Conservation (phyloP, 179 eudicot genomes). For the Carnegiea gigantea region DNA sequence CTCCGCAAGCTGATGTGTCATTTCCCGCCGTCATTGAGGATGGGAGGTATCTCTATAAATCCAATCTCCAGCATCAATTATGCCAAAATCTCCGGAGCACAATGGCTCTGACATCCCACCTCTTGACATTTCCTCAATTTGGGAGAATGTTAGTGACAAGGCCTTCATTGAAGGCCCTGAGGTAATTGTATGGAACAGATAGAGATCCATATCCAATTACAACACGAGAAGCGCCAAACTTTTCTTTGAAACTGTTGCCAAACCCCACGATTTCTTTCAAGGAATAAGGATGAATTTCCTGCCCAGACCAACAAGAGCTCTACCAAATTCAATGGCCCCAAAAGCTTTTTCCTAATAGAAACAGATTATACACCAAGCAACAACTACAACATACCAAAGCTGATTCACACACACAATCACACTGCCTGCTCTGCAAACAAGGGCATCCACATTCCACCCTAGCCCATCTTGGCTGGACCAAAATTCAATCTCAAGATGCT, state of each 20-base stretch:
- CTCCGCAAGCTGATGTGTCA: not conserved
- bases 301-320: not conserved
- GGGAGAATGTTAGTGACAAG: too few relatives aligned
- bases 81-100: not conserved
- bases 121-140: too few relatives aligned
- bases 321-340: not conserved
- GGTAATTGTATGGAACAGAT: too few relatives aligned
- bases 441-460: not conserved
- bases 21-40: not conserved
- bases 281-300: not conserved
- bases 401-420: not conserved
- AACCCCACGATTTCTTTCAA: not conserved
- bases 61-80: not conserved
- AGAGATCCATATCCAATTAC: not conserved
- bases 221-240: not conserved
- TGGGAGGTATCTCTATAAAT: not conserved
- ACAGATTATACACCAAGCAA: not conserved
- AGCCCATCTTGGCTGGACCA: not conserved
- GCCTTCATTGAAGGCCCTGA: too few relatives aligned
- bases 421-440: not conserved
- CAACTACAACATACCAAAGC: not conserved
- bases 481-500: not conserved
- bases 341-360: not conserved
- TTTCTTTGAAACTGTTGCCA: not conserved
- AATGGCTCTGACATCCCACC: not conserved